phyloP scores from a whole-genome alignment of 805 yeast genomes.

The Starmerella etchellsii region DNA sequence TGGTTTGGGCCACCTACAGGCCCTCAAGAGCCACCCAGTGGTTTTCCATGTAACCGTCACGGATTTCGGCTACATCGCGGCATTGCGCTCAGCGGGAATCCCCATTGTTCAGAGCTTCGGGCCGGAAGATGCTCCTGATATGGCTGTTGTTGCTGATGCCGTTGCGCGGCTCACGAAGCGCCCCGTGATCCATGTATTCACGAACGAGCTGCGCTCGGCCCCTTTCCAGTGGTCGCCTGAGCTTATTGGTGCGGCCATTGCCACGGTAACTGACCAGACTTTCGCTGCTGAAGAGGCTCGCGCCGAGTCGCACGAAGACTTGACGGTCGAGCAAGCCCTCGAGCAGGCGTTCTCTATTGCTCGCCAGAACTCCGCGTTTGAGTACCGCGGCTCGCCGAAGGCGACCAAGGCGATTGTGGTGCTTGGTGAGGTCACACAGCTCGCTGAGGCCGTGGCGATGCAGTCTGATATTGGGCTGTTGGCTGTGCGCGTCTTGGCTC shows the following conservation, averaged over 20 bases:
- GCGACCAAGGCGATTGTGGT: slow-evolving; percentile 45
- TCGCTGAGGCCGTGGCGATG: slow-evolving; percentile 31
- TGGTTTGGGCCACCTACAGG: slow-evolving; percentile 18
- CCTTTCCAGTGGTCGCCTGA: slow-evolving; percentile 21
- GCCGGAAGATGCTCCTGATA: slow-evolving; percentile 39
- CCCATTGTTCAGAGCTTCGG: slow-evolving; percentile 57
- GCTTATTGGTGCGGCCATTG: slow-evolving; percentile 19
- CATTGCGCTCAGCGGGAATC: slow-evolving; percentile 56
- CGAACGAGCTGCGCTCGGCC: slow-evolving; percentile 15
- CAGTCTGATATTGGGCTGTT: slow-evolving; percentile 35
- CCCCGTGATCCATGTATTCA: slow-evolving; percentile 64
- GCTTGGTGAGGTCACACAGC: slow-evolving; percentile 41
- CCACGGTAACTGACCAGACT: slow-evolving; percentile 1
- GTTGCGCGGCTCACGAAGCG: slow-evolving; percentile 37
- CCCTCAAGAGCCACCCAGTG: slow-evolving; percentile 11
- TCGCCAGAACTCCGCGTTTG: slow-evolving; percentile 30
- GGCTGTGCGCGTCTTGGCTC: slow-evolving; percentile 55
- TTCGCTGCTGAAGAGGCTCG: not conserved
- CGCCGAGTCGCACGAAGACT: not conserved
- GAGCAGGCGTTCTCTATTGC: slow-evolving; percentile 28
- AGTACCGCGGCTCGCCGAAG: slow-evolving; percentile 31
- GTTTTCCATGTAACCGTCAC: slow-evolving; percentile 25
- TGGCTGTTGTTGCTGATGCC: slow-evolving; percentile 46
- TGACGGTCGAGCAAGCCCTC: slow-evolving; percentile 6
- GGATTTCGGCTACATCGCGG: slow-evolving; percentile 60